Percentiles rank a stretch among this genome's conserved stretches.
These are phyloP conservation scores for Deuterostichococcus epilithicus DNA, from an alignment of 139 green algal species.

Conservation along the genomic window DNA sequence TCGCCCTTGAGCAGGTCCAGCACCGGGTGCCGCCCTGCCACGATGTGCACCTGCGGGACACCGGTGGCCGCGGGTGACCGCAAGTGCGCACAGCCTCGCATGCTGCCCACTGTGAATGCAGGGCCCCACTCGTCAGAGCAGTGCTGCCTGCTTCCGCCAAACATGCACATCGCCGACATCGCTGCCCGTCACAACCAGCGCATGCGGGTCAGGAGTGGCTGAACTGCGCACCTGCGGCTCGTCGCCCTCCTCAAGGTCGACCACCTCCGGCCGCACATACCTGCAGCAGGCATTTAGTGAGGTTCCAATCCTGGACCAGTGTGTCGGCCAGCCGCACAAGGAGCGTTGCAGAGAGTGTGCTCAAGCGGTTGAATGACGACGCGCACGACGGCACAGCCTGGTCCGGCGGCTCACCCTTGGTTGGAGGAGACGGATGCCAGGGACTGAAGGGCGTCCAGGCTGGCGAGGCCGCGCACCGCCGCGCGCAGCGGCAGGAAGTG, in stretches of 20 bases:
- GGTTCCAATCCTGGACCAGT: background rate
- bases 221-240: background rate
- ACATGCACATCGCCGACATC: too few relatives aligned
- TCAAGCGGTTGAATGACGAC: background rate
- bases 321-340: background rate
- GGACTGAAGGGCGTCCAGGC: conserved; percentile 70
- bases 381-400: background rate
- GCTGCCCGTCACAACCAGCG: too few relatives aligned
- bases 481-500: conserved; percentile 47
- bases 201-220: too few relatives aligned
- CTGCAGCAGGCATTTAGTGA: conserved; percentile 13
- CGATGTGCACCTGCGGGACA: conserved; percentile 46
- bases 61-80: too few relatives aligned
- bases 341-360: background rate
- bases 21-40: conserved; percentile 67
- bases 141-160: too few relatives aligned
- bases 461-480: conserved; percentile 58
- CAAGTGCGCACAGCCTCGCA: too few relatives aligned
- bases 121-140: too few relatives aligned
- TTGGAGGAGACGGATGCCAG: conserved; percentile 55
- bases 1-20: conserved; percentile 59
- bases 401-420: conserved; percentile 21
- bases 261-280: conserved; percentile 37
- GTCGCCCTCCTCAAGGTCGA: conserved; percentile 4
- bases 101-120: too few relatives aligned